phyloP scores from a whole-genome alignment of 179 eudicot species.

The Actinidia chinensis region DNA sequence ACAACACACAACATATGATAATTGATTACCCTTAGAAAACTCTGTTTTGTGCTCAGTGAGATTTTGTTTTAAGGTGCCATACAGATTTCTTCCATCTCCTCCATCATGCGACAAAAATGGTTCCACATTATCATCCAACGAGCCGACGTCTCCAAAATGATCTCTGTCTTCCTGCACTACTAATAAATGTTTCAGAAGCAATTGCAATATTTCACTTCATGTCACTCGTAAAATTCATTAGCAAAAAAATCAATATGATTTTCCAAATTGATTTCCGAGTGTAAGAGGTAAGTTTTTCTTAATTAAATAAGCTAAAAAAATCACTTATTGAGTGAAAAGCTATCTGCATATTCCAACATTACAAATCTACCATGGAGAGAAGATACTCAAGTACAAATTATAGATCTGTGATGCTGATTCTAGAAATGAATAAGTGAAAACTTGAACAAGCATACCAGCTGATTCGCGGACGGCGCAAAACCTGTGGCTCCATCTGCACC shows the following conservation, averaged over 20 bases:
- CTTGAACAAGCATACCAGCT: constrained; percentile 54
- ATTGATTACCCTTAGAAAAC: constrained; percentile 63
- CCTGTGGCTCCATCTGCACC: constrained; percentile 84
- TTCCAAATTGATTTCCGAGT: neutral
- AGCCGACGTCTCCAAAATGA: constrained; percentile 79
- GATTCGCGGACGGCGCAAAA: constrained; percentile 90
- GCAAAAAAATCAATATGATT: neutral
- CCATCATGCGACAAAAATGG: constrained; percentile 78
- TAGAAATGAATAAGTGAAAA: neutral
- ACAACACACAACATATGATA: neutral
- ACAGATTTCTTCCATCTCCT: constrained; percentile 57
- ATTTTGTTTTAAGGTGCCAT: constrained; percentile 68
- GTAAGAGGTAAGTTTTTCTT: neutral
- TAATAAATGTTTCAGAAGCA: constrained; percentile 8
- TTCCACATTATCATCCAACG: constrained; percentile 84
- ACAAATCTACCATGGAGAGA: neutral
- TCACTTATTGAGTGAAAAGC: neutral
- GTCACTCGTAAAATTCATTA: neutral
- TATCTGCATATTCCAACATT: neutral
- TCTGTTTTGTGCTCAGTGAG: constrained; percentile 79
- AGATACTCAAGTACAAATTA: neutral
- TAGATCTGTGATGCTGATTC: no score
- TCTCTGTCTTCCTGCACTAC: constrained; percentile 76
- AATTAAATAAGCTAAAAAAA: neutral
- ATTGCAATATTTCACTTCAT: neutral